A percentile compares a stretch with the other conserved stretches of the same genome.
phyloP scores from a whole-genome alignment of 768 basidiomycete species.

The Mycena venus region DNA sequence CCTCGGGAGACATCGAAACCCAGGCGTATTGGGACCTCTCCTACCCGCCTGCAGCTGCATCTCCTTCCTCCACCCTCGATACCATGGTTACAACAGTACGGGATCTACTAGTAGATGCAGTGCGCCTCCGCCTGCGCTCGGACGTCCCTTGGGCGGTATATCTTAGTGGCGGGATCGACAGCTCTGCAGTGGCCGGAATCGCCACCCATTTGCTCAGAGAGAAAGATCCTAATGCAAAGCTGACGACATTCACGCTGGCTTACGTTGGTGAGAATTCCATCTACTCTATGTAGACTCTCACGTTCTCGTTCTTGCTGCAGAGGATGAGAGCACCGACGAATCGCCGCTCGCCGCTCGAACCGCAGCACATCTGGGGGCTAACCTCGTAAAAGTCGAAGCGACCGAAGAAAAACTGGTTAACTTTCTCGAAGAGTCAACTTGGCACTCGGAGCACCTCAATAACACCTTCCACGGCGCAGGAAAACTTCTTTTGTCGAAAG shows the following conservation, averaged over 20 bases:
- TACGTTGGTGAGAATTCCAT: background rate
- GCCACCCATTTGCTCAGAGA: slow-evolving; percentile 16
- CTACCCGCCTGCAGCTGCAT: background rate
- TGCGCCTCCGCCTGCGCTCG: slow-evolving; percentile 20
- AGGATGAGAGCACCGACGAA: slow-evolving; percentile 23
- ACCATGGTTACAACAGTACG: background rate
- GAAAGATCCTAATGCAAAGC: slow-evolving; percentile 16
- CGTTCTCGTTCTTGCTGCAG: background rate
- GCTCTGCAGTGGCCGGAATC: slow-evolving; percentile 25
- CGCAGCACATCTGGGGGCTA: slow-evolving; percentile 24
- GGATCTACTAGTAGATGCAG: slow-evolving; percentile 16
- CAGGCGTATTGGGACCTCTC: background rate
- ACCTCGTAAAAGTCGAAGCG: slow-evolving; percentile 16
- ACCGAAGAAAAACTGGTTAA: slow-evolving; percentile 19
- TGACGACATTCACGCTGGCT: slow-evolving; percentile 20
- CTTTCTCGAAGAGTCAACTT: slow-evolving; percentile 26
- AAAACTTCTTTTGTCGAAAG: slow-evolving; percentile 27
- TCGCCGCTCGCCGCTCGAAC: slow-evolving; percentile 22
- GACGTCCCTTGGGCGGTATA: slow-evolving; percentile 25
- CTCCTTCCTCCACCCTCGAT: background rate
- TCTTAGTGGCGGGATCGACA: slow-evolving; percentile 32
- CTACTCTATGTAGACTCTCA: background rate
- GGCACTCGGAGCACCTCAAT: slow-evolving; percentile 29
- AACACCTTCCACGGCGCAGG: slow-evolving; percentile 30
- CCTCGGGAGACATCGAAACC: background rate